These are phyloP conservation scores for Galerina sulciceps DNA, from an alignment of 768 basidiomycete species.

Conservation along the genomic window DNA sequence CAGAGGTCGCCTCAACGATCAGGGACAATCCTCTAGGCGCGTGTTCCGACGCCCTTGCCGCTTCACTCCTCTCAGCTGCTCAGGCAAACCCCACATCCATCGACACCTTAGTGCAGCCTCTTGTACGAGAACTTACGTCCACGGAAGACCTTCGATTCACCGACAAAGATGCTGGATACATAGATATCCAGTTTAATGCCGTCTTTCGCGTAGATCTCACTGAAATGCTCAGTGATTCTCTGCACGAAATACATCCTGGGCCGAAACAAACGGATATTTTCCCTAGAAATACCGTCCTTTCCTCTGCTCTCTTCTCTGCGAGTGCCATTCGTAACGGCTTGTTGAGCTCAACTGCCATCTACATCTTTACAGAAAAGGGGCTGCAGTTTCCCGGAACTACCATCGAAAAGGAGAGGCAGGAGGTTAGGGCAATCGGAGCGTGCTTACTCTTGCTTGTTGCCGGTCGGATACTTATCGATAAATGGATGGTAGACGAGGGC, in stretches of 20 bases:
- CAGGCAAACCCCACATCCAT: neutral
- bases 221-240: neutral
- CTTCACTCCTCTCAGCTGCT: neutral
- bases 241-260: neutral
- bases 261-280: neutral
- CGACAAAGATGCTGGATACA: slow-evolving; percentile 1
- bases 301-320: slow-evolving; percentile 6
- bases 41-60: slow-evolving; percentile 1
- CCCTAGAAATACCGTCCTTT: neutral
- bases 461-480: neutral
- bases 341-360: neutral
- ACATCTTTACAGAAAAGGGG: neutral
- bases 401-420: neutral
- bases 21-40: neutral
- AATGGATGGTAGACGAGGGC: neutral
- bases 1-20: neutral
- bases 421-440: neutral
- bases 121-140: neutral
- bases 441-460: slow-evolving; percentile 7
- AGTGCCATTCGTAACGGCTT: slow-evolving; percentile 2
- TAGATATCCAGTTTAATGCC: neutral
- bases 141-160: neutral
- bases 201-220: neutral
- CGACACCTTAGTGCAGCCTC: neutral
- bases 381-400: neutral